These are phyloP conservation scores for Thelephora aurantiotincta DNA, from an alignment of 768 basidiomycete species.

Conservation along the genomic window DNA sequence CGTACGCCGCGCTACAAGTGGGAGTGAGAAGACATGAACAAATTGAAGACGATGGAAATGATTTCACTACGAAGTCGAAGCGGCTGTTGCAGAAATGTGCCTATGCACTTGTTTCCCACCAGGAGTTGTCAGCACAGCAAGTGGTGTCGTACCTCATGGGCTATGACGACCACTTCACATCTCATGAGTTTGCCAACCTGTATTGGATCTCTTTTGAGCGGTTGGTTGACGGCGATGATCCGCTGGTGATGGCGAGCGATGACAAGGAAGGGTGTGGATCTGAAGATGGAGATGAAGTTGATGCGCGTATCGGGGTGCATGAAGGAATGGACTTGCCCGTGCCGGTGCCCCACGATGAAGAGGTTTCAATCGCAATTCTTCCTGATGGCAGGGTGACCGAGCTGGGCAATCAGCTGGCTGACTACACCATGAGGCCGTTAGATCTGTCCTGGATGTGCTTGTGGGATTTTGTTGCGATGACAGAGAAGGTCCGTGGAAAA, in stretches of 20 bases:
- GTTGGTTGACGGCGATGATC: too few species aligned
- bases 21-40: constrained; percentile 12
- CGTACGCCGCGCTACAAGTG: constrained; percentile 19
- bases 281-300: constrained; percentile 19
- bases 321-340: constrained; percentile 20
- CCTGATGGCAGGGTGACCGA: too few species aligned
- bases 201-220: constrained; percentile 23
- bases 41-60: constrained; percentile 9
- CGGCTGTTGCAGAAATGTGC: constrained; percentile 23
- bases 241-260: constrained; percentile 16
- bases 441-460: too few species aligned
- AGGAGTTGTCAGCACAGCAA: constrained; percentile 26
- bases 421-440: too few species aligned
- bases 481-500: too few species aligned
- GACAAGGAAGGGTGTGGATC: constrained; percentile 14
- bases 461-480: too few species aligned
- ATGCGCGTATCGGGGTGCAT: constrained; percentile 25
- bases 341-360: too few species aligned
- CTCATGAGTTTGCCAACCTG: constrained; percentile 18
- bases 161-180: constrained; percentile 22
- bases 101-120: constrained; percentile 20
- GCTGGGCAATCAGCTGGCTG: too few species aligned
- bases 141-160: constrained; percentile 22
- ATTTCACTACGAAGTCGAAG: constrained; percentile 12
- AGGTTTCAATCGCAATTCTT: too few species aligned